Evolutionary conservation across 129 eudicot species (phyloP).

Genomic region (Chrysanthemum lavandulifolium): DNA sequence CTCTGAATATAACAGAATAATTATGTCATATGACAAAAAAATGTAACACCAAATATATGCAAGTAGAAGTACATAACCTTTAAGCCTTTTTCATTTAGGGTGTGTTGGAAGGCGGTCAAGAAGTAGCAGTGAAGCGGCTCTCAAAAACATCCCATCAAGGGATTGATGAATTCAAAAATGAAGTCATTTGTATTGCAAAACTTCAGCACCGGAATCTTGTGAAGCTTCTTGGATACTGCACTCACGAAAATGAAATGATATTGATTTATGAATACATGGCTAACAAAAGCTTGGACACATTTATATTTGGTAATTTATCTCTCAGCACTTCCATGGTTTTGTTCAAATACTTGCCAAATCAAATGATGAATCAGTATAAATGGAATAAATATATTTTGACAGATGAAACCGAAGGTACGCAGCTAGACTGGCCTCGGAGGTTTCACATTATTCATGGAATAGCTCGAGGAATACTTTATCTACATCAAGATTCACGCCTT

Average conservation of each 20-base stretch:
- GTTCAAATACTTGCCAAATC: too few relatives aligned
- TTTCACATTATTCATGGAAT: conserved; percentile 19
- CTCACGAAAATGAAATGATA: conserved; percentile 24
- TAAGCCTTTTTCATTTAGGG: conserved; percentile 31
- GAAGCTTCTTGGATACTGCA: conserved; percentile 38
- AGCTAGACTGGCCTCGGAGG: conserved; percentile 16
- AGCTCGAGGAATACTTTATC: conserved; percentile 21
- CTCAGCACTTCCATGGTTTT: neutral
- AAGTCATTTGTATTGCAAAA: conserved; percentile 30
- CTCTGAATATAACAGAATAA: neutral
- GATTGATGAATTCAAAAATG: conserved; percentile 30
- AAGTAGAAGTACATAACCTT: neutral
- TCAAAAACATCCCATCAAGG: conserved; percentile 42
- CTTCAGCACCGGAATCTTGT: conserved; percentile 39
- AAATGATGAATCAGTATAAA: too few relatives aligned
- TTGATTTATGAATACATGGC: conserved; percentile 39
- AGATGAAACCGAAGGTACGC: conserved; percentile 9
- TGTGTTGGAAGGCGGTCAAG: conserved; percentile 35
- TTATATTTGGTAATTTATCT: conserved; percentile 36
- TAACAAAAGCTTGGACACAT: conserved; percentile 44
- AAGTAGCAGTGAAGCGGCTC: conserved; percentile 40
- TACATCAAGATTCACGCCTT: conserved; percentile 26
- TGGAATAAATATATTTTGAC: neutral
- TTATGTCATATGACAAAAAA: neutral
- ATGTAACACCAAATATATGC: neutral